These are phyloP conservation scores for Thielaviopsis populi DNA, from an alignment of 2,329 filamentous ascomycete species.

Conservation along the genomic window DNA sequence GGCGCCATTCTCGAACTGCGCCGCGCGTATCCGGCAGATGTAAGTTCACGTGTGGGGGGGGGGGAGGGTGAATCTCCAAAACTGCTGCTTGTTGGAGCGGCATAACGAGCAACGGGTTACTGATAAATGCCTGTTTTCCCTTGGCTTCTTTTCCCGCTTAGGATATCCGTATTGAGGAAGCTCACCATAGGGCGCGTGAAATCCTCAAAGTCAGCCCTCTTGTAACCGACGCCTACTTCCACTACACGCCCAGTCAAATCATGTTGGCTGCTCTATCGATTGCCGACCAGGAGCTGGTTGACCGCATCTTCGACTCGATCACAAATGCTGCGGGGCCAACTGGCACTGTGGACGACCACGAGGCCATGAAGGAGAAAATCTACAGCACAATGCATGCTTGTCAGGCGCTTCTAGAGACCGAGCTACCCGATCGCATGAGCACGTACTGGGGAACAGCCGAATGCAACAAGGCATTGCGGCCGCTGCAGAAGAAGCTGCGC, in stretches of 20 bases:
- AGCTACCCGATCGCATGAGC: slow-evolving; percentile 40
- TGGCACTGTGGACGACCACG: slow-evolving; percentile 21
- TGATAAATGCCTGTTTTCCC: background rate
- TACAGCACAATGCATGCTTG: slow-evolving; percentile 36
- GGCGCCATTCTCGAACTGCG: slow-evolving; percentile 73
- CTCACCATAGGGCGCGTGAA: slow-evolving; percentile 58
- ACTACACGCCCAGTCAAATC: slow-evolving; percentile 88
- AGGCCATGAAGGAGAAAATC: slow-evolving; percentile 32
- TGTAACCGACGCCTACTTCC: slow-evolving; percentile 90
- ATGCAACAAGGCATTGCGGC: slow-evolving; percentile 36
- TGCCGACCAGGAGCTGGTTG: slow-evolving; percentile 50
- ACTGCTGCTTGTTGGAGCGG: background rate
- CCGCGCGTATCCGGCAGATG: slow-evolving; percentile 48
- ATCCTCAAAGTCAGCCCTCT: slow-evolving; percentile 66
- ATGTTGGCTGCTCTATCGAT: slow-evolving; percentile 69
- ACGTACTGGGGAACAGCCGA: slow-evolving; percentile 40
- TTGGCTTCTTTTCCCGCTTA: slow-evolving; percentile 5
- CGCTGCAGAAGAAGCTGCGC: slow-evolving; percentile 53
- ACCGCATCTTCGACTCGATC: slow-evolving; percentile 20
- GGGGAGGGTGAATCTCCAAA: background rate
- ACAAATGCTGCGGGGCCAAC: slow-evolving; percentile 23
- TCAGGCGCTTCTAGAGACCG: slow-evolving; percentile 38
- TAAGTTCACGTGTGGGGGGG: slow-evolving; percentile 18
- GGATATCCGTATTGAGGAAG: slow-evolving; percentile 36
- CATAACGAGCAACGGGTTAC: background rate